Conservation (phyloP, 331 rosid species). For the Telfairia occidentalis region DNA sequence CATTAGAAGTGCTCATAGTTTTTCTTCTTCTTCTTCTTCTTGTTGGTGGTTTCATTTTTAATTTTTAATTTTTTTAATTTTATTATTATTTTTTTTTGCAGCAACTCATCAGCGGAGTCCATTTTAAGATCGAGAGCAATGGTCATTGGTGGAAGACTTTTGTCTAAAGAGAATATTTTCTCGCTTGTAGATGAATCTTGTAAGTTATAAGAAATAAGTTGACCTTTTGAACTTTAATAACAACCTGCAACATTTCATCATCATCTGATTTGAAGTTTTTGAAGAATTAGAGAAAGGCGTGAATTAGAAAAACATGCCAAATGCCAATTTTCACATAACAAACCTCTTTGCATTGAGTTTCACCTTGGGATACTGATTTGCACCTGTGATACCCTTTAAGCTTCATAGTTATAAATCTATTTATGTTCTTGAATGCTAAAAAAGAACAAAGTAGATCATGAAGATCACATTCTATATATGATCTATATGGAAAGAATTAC, state of each 20-base stretch:
- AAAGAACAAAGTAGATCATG: conserved; percentile 3
- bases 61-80: too few relatives aligned
- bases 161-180: conserved; percentile 43
- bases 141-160: conserved; percentile 74
- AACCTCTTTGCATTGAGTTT: not conserved
- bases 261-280: conserved; percentile 3
- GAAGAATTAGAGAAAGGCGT: not conserved
- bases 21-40: too few relatives aligned
- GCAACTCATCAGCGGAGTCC: conserved; percentile 46
- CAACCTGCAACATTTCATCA: not conserved
- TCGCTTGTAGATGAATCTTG: conserved; percentile 53
- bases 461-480: not conserved
- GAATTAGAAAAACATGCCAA: not conserved
- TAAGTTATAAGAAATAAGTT: conserved; percentile 52
- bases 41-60: too few relatives aligned
- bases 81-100: conserved; percentile 7
- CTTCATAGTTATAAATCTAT: not conserved
- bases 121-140: conserved; percentile 70
- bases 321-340: not conserved
- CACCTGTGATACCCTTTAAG: not conserved
- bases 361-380: not conserved
- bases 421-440: too few relatives aligned
- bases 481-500: not conserved
- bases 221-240: not conserved
- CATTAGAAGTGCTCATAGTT: not conserved